Evolutionary conservation across 257 asterid genomes (phyloP).

Genomic region (Scutellaria barbata): DNA sequence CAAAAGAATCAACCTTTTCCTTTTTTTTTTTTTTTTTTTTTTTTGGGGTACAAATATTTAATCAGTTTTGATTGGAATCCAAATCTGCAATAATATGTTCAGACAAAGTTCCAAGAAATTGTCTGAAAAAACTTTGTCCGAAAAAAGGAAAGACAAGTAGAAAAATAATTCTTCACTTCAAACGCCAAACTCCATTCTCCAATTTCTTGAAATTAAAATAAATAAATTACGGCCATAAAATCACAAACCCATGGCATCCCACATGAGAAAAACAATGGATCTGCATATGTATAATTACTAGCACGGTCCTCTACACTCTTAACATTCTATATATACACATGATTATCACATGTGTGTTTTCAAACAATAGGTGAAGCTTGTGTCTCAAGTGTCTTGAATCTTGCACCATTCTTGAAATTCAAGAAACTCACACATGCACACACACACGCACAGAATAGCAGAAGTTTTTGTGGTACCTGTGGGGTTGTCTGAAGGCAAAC

Average conservation of each 20-base stretch:
- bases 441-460: constrained; percentile 5
- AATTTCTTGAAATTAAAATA: constrained; percentile 17
- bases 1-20: constrained; percentile 3
- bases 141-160: neutral
- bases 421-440: constrained; percentile 43
- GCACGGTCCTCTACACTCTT: neutral
- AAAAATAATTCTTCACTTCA: constrained; percentile 8
- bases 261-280: constrained; percentile 6
- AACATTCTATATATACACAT: neutral
- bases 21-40: neutral
- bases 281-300: constrained; percentile 27
- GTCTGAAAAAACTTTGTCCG: neutral
- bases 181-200: neutral
- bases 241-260: constrained; percentile 28
- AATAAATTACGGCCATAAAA: constrained; percentile 23
- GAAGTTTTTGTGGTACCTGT: constrained; percentile 32
- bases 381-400: constrained; percentile 56
- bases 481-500: constrained; percentile 41
- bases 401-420: constrained; percentile 47
- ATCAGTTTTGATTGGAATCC: constrained; percentile 1
- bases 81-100: neutral
- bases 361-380: constrained; percentile 38
- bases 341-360: constrained; percentile 26
- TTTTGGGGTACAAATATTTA: neutral
- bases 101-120: neutral